These are phyloP conservation scores for Rhododendron henanense DNA, from an alignment of 148 eudicot genomes.

Conservation along the genomic window DNA sequence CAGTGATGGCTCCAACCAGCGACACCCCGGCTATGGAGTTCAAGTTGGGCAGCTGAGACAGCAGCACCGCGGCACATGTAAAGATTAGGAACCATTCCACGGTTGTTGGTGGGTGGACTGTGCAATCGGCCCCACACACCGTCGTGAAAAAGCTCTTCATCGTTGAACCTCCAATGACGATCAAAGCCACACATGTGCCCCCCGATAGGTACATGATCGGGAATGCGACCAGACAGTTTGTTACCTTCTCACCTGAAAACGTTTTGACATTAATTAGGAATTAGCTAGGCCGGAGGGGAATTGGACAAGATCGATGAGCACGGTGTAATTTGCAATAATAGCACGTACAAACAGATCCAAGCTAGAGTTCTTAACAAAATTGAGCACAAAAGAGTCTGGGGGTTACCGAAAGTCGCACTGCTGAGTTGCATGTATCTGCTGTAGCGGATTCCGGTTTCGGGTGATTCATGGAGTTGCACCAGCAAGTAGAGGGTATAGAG, in stretches of 20 bases:
- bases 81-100: slow-evolving; percentile 85
- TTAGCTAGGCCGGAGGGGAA: background rate
- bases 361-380: background rate
- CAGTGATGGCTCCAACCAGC: slow-evolving; percentile 69
- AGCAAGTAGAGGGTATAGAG: slow-evolving; percentile 82
- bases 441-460: slow-evolving; percentile 66
- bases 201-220: slow-evolving; percentile 72
- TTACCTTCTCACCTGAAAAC: slow-evolving; percentile 56
- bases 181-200: slow-evolving; percentile 68
- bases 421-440: slow-evolving; percentile 71
- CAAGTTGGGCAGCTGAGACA: slow-evolving; percentile 81
- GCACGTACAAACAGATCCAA: background rate
- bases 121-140: slow-evolving; percentile 47
- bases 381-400: background rate
- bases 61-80: slow-evolving; percentile 61
- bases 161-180: slow-evolving; percentile 59
- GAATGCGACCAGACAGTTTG: slow-evolving; percentile 49
- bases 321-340: background rate
- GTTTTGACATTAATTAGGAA: background rate
- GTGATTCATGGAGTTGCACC: slow-evolving; percentile 85
- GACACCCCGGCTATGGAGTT: slow-evolving; percentile 93
- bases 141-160: slow-evolving; percentile 39
- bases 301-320: background rate
- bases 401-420: slow-evolving; percentile 64
- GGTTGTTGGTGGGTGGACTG: slow-evolving; percentile 35